Evolutionary conservation across 1,284 basidiomycete genomes (phyloP).

Genomic region (Xerocomus nothofagi): DNA sequence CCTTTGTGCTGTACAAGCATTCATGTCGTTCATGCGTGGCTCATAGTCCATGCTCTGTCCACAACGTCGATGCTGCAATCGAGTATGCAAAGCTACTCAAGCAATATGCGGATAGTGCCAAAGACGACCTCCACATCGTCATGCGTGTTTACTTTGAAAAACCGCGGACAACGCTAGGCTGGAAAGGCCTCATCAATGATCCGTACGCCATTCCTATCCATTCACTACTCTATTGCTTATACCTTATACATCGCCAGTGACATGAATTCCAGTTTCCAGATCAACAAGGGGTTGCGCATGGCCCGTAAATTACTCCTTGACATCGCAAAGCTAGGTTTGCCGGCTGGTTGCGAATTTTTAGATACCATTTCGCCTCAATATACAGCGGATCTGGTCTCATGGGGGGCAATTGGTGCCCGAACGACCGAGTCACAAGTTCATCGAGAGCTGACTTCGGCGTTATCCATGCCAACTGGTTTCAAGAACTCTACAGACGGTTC

Average conservation of each 20-base stretch:
- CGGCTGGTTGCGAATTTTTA: constrained; percentile 87
- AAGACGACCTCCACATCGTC: constrained; percentile 89
- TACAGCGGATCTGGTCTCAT: constrained; percentile 93
- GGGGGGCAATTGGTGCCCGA: constrained; percentile 96
- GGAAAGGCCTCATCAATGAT: constrained; percentile 99
- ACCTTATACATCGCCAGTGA: constrained; percentile 35
- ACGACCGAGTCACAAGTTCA: constrained; percentile 98
- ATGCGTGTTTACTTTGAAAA: constrained; percentile 99
- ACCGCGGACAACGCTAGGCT: constrained; percentile 94
- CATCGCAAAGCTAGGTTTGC: constrained; percentile 82
- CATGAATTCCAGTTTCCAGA: constrained; percentile 85
- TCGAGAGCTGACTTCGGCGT: constrained; percentile 79
- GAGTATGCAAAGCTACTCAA: constrained; percentile 83
- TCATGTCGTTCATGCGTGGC: constrained; percentile 12
- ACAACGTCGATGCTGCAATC: constrained; percentile 81
- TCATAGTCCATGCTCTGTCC: constrained; percentile 86
- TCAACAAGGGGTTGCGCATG: constrained; percentile 94
- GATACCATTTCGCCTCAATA: constrained; percentile 92
- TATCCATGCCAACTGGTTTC: constrained; percentile 89
- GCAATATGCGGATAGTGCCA: constrained; percentile 77
- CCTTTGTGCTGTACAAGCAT: neutral
- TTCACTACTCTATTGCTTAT: neutral
- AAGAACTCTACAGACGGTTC: constrained; percentile 78
- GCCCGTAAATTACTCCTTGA: constrained; percentile 89
- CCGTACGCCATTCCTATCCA: constrained; percentile 40